Conservation (phyloP, 768 basidiomycete genomes). For the Boletellus emodensis region DNA sequence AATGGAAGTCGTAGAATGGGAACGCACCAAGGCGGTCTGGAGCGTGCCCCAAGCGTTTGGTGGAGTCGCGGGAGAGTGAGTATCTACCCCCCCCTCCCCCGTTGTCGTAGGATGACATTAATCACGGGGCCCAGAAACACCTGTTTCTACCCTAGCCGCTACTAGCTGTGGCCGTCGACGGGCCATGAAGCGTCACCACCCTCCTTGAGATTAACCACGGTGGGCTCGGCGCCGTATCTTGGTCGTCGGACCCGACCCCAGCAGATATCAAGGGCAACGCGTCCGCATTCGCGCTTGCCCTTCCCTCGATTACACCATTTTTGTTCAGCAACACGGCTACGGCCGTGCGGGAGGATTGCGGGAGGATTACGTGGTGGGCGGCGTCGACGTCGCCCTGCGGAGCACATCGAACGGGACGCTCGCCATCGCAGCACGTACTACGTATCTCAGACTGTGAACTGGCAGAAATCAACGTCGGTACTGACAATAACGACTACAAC, state of each 20-base stretch:
- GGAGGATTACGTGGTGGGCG: conserved; percentile 38
- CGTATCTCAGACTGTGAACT: conserved; percentile 30
- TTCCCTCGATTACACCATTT: conserved; percentile 46
- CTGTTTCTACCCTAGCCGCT: conserved; percentile 31
- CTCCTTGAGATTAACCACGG: conserved; percentile 71
- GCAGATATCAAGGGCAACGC: conserved; percentile 51
- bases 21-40: conserved; percentile 67
- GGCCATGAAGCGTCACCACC: conserved; percentile 62
- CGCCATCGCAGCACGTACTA: conserved; percentile 49
- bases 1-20: conserved; percentile 59
- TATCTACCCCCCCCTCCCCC: neutral
- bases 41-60: conserved; percentile 78
- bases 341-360: conserved; percentile 36
- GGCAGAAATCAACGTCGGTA: conserved; percentile 27
- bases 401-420: conserved; percentile 41
- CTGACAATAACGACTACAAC: neutral
- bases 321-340: conserved; percentile 40
- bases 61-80: conserved; percentile 34
- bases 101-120: neutral
- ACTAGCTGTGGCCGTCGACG: conserved; percentile 59
- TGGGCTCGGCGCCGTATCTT: conserved; percentile 45
- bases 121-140: neutral
- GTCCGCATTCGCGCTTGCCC: conserved; percentile 43
- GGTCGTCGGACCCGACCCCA: conserved; percentile 55
- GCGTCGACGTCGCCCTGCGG: conserved; percentile 52